These are phyloP conservation scores for Dissoconium aciculare DNA, from an alignment of 2,329 filamentous ascomycete species.

Conservation along the genomic window DNA sequence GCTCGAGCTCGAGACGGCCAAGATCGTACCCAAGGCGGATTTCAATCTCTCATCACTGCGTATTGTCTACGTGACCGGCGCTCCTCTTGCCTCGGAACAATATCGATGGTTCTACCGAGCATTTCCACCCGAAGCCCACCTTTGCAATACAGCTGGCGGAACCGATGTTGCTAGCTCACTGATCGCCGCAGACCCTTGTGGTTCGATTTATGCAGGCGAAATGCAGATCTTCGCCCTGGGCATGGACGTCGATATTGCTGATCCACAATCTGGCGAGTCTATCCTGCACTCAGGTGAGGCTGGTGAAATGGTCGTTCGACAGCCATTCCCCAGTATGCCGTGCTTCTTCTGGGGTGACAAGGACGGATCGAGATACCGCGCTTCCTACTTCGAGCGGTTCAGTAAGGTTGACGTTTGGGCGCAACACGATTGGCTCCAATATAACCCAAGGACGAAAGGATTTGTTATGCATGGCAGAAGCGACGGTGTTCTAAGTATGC, in stretches of 20 bases:
- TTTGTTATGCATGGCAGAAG: constrained; percentile 31
- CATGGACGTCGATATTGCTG: constrained; percentile 33
- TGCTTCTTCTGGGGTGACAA: constrained; percentile 33
- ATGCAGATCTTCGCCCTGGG: constrained; percentile 31
- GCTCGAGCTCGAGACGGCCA: constrained; percentile 28
- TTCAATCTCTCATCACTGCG: constrained; percentile 27
- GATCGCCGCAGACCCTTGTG: constrained; percentile 30
- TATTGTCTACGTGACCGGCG: constrained; percentile 34
- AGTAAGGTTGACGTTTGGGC: constrained; percentile 28
- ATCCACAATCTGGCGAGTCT: constrained; percentile 25
- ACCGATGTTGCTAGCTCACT: constrained; percentile 34
- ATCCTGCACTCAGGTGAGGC: constrained; percentile 24
- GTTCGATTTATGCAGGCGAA: constrained; percentile 31
- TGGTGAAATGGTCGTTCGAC: constrained; percentile 33
- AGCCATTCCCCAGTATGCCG: constrained; percentile 34
- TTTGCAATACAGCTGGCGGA: constrained; percentile 33
- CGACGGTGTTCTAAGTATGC: constrained; percentile 31
- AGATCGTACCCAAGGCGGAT: constrained; percentile 22
- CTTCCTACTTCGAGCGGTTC: constrained; percentile 33
- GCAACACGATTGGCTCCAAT: constrained; percentile 34
- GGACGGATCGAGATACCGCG: constrained; percentile 27
- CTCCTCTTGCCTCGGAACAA: constrained; percentile 29
- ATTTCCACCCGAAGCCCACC: constrained; percentile 26
- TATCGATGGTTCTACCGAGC: constrained; percentile 33
- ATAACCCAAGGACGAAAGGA: constrained; percentile 29